Evolutionary conservation across 164 flowering plant genomes (phyloP).

Genomic region (Vitis rupestris): DNA sequence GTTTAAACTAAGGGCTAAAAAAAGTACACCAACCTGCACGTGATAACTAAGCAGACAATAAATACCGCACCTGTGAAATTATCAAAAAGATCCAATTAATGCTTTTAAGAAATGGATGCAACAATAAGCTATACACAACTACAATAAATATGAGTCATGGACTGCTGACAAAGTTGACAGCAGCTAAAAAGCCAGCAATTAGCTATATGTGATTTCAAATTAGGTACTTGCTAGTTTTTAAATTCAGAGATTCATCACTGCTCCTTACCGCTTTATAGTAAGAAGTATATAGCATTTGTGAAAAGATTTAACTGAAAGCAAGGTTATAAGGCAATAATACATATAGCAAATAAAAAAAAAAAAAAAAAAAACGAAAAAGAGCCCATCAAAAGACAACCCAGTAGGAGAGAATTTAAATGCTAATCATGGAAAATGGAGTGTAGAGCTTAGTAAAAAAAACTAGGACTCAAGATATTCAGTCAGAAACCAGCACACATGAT

Average conservation of each 20-base stretch:
- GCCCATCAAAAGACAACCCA: too few species aligned
- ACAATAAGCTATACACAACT: not conserved
- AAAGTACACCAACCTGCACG: slow-evolving; percentile 69
- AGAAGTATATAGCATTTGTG: too few species aligned
- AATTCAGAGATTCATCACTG: not conserved
- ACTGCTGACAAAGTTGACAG: not conserved
- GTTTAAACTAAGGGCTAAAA: not conserved
- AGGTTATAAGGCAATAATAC: too few species aligned
- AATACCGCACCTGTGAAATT: slow-evolving; percentile 80
- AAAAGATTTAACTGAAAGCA: too few species aligned
- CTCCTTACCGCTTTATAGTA: too few species aligned
- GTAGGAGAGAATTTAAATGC: too few species aligned
- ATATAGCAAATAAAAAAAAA: too few species aligned
- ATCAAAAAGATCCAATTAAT: slow-evolving; percentile 16
- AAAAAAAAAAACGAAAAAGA: too few species aligned
- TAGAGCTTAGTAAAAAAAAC: too few species aligned
- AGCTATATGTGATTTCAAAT: not conserved
- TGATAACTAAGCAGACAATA: slow-evolving; percentile 79
- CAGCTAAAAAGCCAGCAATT: not conserved
- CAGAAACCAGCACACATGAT: not conserved
- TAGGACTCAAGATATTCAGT: not conserved
- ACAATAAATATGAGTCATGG: not conserved
- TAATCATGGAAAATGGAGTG: too few species aligned
- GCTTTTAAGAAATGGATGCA: not conserved
- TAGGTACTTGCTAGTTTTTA: not conserved